Conservation (phyloP, 2,329 filamentous ascomycete species). For the Xylariaceae sp. region DNA sequence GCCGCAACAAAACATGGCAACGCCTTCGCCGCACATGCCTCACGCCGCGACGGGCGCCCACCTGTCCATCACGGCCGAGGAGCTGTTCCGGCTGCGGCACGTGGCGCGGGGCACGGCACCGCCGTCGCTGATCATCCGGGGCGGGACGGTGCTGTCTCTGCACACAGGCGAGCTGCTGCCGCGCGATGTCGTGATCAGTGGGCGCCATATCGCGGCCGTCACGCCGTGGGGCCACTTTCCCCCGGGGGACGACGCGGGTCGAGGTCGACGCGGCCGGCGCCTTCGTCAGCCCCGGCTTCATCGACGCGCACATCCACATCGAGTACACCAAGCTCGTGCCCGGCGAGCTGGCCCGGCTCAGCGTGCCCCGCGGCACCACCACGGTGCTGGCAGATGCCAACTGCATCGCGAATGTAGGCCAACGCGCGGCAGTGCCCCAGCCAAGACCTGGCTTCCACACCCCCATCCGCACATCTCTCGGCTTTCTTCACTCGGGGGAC, state of each 20-base stretch:
- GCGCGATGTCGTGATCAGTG: slow-evolving; percentile 14
- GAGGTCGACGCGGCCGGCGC: slow-evolving; percentile 13
- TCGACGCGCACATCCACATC: slow-evolving; percentile 17
- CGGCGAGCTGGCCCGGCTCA: slow-evolving; percentile 11
- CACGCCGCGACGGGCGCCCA: slow-evolving; percentile 12
- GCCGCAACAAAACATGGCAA: no score
- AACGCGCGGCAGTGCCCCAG: no score
- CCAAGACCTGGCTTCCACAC: no score
- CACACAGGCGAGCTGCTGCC: slow-evolving; percentile 15
- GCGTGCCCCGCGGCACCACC: slow-evolving; percentile 15
- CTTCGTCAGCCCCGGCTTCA: slow-evolving; percentile 15
- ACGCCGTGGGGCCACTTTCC: slow-evolving; percentile 16
- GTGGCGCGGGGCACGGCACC: slow-evolving; percentile 5
- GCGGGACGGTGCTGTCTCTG: slow-evolving; percentile 10
- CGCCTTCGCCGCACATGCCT: not conserved
- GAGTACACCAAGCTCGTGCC: slow-evolving; percentile 17
- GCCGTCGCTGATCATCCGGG: slow-evolving; percentile 14
- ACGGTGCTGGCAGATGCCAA: slow-evolving; percentile 17
- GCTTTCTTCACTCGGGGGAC: no score
- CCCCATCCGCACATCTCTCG: no score
- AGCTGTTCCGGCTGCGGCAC: slow-evolving; percentile 13
- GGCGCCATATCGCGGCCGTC: slow-evolving; percentile 16
- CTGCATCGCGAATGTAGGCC: slow-evolving; percentile 16
- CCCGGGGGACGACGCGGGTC: slow-evolving; percentile 1
- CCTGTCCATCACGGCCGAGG: slow-evolving; percentile 12